phyloP scores from a whole-genome alignment of 2,329 filamentous ascomycete genomes.

The Ramularia collo-cygni region DNA sequence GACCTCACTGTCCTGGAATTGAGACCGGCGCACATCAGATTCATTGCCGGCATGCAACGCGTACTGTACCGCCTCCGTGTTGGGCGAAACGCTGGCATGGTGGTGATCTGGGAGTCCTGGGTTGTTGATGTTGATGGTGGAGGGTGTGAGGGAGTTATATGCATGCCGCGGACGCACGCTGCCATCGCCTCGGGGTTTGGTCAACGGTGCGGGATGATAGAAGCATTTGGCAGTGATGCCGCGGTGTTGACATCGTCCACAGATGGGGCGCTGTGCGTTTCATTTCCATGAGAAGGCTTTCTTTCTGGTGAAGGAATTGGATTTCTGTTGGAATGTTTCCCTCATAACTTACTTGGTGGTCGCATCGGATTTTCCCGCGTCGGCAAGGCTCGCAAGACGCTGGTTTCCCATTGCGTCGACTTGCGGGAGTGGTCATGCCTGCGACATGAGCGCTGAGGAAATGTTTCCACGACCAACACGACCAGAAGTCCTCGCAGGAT shows the following conservation, averaged over 20 bases:
- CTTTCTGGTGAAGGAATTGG: not conserved
- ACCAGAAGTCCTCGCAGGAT: no score
- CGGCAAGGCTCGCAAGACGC: slow-evolving; percentile 19
- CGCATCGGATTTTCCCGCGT: slow-evolving; percentile 15
- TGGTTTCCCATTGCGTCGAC: slow-evolving; percentile 15
- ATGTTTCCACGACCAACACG: no score
- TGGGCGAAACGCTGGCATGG: not conserved
- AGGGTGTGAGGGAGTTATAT: not conserved
- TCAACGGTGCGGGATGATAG: slow-evolving; percentile 18
- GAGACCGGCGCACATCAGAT: not conserved
- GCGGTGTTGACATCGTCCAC: slow-evolving; percentile 12
- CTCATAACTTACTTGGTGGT: slow-evolving; percentile 6
- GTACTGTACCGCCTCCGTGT: not conserved
- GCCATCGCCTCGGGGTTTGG: slow-evolving; percentile 2
- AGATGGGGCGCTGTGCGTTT: slow-evolving; percentile 6
- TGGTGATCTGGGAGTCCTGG: not conserved
- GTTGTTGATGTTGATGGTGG: not conserved
- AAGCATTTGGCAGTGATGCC: slow-evolving; percentile 8
- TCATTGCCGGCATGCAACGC: not conserved
- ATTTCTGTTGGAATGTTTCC: not conserved
- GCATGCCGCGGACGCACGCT: not conserved
- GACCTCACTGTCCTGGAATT: not conserved
- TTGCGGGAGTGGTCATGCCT: slow-evolving; percentile 3
- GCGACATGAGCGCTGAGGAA: no score
- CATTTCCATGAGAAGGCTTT: not conserved